Conservation (phyloP, 2,329 filamentous ascomycete species). For the Chaetomiaceae sp. region DNA sequence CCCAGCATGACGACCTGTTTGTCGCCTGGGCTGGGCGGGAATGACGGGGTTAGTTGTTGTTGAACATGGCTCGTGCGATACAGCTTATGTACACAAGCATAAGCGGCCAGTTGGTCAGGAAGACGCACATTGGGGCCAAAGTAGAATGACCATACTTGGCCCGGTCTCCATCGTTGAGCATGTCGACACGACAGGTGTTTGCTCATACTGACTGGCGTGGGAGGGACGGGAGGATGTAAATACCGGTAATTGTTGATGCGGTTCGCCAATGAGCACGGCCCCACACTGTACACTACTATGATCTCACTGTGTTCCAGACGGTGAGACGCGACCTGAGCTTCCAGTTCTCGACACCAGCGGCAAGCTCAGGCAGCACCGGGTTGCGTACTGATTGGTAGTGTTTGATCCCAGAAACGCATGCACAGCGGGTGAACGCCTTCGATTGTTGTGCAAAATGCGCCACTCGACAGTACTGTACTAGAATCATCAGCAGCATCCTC, state of each 20-base stretch:
- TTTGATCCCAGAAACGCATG: background rate
- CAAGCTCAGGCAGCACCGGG: background rate
- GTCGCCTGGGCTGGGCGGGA: background rate
- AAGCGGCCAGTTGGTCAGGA: no score
- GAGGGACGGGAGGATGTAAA: no score
- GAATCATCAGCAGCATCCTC: background rate
- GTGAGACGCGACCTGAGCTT: slow-evolving; percentile 1
- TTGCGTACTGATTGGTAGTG: background rate
- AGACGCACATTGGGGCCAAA: no score
- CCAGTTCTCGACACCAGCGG: background rate
- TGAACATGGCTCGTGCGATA: no score
- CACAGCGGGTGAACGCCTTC: background rate
- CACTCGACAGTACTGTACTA: background rate
- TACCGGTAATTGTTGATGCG: no score
- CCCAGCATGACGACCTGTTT: slow-evolving; percentile 47
- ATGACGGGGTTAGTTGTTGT: background rate
- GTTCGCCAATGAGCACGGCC: no score
- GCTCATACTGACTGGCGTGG: no score
- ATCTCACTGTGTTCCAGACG: background rate
- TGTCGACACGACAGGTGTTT: no score
- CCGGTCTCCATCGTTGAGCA: no score
- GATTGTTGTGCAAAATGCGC: background rate
- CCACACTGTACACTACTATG: no score
- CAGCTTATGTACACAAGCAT: no score
- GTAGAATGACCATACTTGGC: no score